A percentile compares a stretch with the other conserved stretches of the same genome.
These are phyloP conservation scores for Millerago galiae DNA, from an alignment of 805 yeast species.

Conservation along the genomic window DNA sequence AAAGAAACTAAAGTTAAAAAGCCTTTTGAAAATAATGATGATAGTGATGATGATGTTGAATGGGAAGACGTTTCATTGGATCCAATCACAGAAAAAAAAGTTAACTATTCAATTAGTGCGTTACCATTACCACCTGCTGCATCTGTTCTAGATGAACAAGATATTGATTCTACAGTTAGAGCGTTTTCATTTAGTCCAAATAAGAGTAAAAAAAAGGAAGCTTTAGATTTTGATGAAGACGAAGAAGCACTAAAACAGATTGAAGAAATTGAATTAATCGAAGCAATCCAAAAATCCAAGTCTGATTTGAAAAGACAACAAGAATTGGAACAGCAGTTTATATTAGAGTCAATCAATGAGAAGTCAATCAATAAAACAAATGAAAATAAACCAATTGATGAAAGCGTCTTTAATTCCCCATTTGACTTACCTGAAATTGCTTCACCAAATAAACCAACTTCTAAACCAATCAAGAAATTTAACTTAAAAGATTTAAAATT, in stretches of 20 bases:
- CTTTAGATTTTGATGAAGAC: conserved; percentile 7
- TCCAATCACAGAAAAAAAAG: conserved; percentile 20
- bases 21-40: conserved; percentile 14
- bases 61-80: conserved; percentile 64
- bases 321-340: conserved; percentile 22
- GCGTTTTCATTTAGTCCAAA: conserved; percentile 19
- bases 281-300: conserved; percentile 40
- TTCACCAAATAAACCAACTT: background rate
- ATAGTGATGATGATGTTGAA: conserved; percentile 36
- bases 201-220: conserved; percentile 9
- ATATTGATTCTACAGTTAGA: conserved; percentile 12
- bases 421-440: conserved; percentile 10
- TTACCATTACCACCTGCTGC: conserved; percentile 30
- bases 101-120: conserved; percentile 37
- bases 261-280: conserved; percentile 30
- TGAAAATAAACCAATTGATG: conserved; percentile 1
- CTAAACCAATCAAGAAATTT: background rate
- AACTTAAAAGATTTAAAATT: background rate
- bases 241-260: conserved; percentile 23
- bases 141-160: conserved; percentile 7
- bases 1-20: conserved; percentile 16
- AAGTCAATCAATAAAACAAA: conserved; percentile 17
- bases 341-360: conserved; percentile 28
- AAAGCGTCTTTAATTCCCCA: conserved; percentile 25
- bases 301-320: conserved; percentile 40